Conservation (phyloP, 2,329 filamentous ascomycete genomes). For the Ascosphaera apis region DNA sequence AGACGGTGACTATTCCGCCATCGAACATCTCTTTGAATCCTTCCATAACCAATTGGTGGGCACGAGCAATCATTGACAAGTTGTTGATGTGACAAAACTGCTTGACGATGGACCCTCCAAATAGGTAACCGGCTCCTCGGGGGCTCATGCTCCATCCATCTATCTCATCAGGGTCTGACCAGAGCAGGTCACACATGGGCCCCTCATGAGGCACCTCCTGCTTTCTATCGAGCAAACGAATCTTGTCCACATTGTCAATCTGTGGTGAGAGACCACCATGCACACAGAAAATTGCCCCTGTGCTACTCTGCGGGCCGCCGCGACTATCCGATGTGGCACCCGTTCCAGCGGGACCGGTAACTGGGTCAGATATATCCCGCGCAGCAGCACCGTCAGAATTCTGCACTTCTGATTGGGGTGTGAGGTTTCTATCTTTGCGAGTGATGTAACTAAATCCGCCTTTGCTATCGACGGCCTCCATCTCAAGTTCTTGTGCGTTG, state of each 20-base stretch:
- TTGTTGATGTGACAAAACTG: slow-evolving; percentile 91
- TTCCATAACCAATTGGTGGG: slow-evolving; percentile 97
- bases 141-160: slow-evolving; percentile 92
- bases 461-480: slow-evolving; percentile 73
- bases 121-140: slow-evolving; percentile 83
- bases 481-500: slow-evolving; percentile 56
- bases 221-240: slow-evolving; percentile 80
- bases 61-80: slow-evolving; percentile 71
- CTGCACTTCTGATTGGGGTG: slow-evolving; percentile 6
- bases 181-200: slow-evolving; percentile 94
- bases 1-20: slow-evolving; percentile 89
- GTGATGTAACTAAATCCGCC: slow-evolving; percentile 48
- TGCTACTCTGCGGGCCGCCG: slow-evolving; percentile 24
- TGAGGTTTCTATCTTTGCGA: slow-evolving; percentile 13
- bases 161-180: slow-evolving; percentile 96
- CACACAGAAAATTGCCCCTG: slow-evolving; percentile 77
- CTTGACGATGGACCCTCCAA: slow-evolving; percentile 66
- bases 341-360: slow-evolving; percentile 50
- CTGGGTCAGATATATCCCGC: background rate
- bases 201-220: slow-evolving; percentile 97
- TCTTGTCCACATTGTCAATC: slow-evolving; percentile 87
- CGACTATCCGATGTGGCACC: slow-evolving; percentile 49
- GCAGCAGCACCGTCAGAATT: background rate
- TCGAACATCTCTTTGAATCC: slow-evolving; percentile 99
- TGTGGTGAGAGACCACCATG: slow-evolving; percentile 82